phyloP scores from a whole-genome alignment of 345 rosid species.

The Balakata baccata region DNA sequence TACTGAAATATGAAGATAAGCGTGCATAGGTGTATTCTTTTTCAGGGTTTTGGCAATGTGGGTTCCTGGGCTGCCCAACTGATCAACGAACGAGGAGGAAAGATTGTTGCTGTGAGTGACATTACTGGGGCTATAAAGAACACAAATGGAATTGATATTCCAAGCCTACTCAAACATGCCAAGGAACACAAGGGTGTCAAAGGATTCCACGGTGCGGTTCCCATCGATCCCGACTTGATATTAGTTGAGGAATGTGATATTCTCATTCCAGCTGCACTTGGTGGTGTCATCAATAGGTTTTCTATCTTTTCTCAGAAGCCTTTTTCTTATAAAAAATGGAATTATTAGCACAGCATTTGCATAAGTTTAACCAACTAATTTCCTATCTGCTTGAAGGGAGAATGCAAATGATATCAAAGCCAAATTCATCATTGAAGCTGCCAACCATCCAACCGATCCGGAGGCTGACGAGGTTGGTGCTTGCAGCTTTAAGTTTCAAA shows the following conservation, averaged over 20 bases:
- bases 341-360: neutral
- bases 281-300: slow-evolving; percentile 90
- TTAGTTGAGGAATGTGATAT: slow-evolving; percentile 81
- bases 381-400: slow-evolving; percentile 38
- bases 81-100: slow-evolving; percentile 73
- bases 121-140: slow-evolving; percentile 84
- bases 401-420: slow-evolving; percentile 88
- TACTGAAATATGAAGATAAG: neutral
- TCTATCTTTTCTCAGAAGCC: neutral
- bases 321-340: neutral
- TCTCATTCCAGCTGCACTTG: slow-evolving; percentile 89
- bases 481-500: slow-evolving; percentile 2
- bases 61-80: slow-evolving; percentile 96
- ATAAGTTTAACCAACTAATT: neutral
- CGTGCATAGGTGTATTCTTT: neutral
- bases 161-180: slow-evolving; percentile 53
- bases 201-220: slow-evolving; percentile 70
- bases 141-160: slow-evolving; percentile 65
- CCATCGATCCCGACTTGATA: slow-evolving; percentile 52
- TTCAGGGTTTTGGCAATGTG: slow-evolving; percentile 93
- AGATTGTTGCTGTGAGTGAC: slow-evolving; percentile 79
- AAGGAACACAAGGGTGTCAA: slow-evolving; percentile 63
- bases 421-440: slow-evolving; percentile 84
- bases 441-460: slow-evolving; percentile 97
- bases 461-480: slow-evolving; percentile 83